Conservation (phyloP, 331 rosid genomes). For the Arachis monticola region DNA sequence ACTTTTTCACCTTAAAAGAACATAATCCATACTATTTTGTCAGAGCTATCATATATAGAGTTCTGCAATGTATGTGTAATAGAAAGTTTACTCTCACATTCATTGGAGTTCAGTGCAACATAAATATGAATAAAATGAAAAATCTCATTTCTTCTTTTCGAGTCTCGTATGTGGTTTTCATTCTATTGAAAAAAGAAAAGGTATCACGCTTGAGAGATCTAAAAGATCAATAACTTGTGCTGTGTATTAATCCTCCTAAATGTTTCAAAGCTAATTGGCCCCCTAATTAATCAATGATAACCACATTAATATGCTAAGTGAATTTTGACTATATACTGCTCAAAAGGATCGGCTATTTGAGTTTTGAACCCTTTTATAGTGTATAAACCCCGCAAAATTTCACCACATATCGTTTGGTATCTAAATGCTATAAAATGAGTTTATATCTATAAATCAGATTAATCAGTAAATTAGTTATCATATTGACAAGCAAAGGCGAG, state of each 20-base stretch:
- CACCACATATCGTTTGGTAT: no score
- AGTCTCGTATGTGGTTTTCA: background rate
- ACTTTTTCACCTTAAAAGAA: no score
- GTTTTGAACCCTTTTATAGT: no score
- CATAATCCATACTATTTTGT: no score
- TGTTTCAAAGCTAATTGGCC: no score
- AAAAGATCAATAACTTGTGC: background rate
- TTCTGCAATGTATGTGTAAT: background rate
- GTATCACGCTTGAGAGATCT: background rate
- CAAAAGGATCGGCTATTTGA: no score
- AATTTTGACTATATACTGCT: no score
- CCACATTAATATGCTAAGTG: no score
- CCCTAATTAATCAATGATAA: no score
- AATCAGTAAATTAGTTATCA: slow-evolving; percentile 13
- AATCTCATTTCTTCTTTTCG: background rate
- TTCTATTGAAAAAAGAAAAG: background rate
- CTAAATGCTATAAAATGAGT: no score
- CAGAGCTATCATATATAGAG: background rate
- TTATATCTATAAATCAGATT: background rate
- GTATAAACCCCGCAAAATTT: no score
- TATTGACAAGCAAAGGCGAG: slow-evolving; percentile 26
- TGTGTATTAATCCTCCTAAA: no score
- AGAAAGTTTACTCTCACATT: background rate
- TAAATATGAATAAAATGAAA: background rate
- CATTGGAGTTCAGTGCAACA: slow-evolving; percentile 1